Evolutionary conservation across 805 yeast genomes (phyloP).

Genomic region (Tetrapisispora nanseiensis): DNA sequence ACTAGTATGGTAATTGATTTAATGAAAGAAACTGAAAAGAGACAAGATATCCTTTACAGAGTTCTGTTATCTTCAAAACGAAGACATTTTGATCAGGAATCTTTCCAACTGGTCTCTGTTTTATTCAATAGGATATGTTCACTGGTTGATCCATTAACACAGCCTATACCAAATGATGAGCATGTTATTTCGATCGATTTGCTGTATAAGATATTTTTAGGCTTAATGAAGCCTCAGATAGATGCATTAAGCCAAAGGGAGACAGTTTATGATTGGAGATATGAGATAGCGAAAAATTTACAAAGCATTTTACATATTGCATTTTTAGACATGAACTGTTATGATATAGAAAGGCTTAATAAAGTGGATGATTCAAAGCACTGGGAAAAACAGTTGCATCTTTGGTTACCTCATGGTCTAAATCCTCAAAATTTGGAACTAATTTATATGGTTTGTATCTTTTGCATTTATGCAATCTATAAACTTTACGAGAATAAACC

Average conservation of each 20-base stretch:
- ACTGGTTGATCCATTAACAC: conserved; percentile 55
- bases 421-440: conserved; percentile 35
- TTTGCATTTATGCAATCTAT: conserved; percentile 36
- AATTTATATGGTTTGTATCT: conserved; percentile 37
- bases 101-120: conserved; percentile 14
- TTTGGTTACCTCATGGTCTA: conserved; percentile 29
- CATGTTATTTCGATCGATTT: conserved; percentile 45
- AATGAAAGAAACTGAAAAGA: conserved; percentile 13
- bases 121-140: conserved; percentile 28
- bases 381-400: conserved; percentile 29
- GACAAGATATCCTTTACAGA: conserved; percentile 19
- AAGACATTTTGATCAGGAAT: conserved; percentile 4
- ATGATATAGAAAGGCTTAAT: conserved; percentile 18
- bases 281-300: conserved; percentile 22
- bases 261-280: conserved; percentile 18
- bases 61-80: conserved; percentile 8
- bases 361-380: conserved; percentile 15
- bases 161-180: conserved; percentile 52
- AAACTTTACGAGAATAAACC: conserved; percentile 33
- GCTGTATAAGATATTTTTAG: conserved; percentile 43
- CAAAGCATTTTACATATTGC: conserved; percentile 20
- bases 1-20: conserved; percentile 12
- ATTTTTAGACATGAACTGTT: conserved; percentile 18
- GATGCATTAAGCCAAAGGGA: conserved; percentile 2
- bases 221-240: conserved; percentile 29